Evolutionary conservation across 495 filamentous ascomycete species (phyloP).

Genomic region (Penicillium pancosmium): DNA sequence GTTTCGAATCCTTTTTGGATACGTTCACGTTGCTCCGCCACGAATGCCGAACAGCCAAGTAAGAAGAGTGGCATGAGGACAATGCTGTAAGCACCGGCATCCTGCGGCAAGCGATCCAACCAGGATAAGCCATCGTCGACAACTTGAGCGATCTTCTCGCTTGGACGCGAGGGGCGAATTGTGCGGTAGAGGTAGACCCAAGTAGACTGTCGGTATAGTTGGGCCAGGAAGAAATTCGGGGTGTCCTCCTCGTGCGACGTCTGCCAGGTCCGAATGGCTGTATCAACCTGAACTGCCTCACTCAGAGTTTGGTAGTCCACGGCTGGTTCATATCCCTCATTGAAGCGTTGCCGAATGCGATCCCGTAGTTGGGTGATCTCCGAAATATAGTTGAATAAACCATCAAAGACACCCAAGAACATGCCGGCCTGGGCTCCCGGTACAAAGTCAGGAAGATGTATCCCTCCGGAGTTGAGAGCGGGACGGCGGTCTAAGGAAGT

Average conservation of each 20-base stretch:
- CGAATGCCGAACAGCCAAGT: slow-evolving; percentile 84
- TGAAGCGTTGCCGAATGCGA: slow-evolving; percentile 68
- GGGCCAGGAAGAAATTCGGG: slow-evolving; percentile 71
- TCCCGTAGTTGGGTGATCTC: slow-evolving; percentile 80
- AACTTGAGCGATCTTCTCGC: slow-evolving; percentile 68
- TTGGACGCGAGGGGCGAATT: slow-evolving; percentile 71
- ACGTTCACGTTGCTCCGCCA: slow-evolving; percentile 65
- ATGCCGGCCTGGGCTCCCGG: slow-evolving; percentile 73
- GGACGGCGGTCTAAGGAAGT: slow-evolving; percentile 65
- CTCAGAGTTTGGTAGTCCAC: slow-evolving; percentile 76
- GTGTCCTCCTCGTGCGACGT: slow-evolving; percentile 71
- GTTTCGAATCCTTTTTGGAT: slow-evolving; percentile 69
- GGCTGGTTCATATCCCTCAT: slow-evolving; percentile 63
- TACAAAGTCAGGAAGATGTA: slow-evolving; percentile 68
- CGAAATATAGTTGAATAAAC: slow-evolving; percentile 78
- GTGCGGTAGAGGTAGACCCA: slow-evolving; percentile 91
- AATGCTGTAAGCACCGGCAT: slow-evolving; percentile 70
- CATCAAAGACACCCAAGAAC: slow-evolving; percentile 84
- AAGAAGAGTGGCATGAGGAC: slow-evolving; percentile 88
- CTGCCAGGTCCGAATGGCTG: slow-evolving; percentile 73
- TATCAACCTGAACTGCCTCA: slow-evolving; percentile 77
- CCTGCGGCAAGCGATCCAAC: slow-evolving; percentile 62
- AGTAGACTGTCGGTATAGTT: slow-evolving; percentile 86
- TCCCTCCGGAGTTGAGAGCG: slow-evolving; percentile 59
- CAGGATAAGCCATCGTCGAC: slow-evolving; percentile 77